These are phyloP conservation scores for Misopates orontium DNA, from an alignment of 257 asterid genomes.

Conservation along the genomic window DNA sequence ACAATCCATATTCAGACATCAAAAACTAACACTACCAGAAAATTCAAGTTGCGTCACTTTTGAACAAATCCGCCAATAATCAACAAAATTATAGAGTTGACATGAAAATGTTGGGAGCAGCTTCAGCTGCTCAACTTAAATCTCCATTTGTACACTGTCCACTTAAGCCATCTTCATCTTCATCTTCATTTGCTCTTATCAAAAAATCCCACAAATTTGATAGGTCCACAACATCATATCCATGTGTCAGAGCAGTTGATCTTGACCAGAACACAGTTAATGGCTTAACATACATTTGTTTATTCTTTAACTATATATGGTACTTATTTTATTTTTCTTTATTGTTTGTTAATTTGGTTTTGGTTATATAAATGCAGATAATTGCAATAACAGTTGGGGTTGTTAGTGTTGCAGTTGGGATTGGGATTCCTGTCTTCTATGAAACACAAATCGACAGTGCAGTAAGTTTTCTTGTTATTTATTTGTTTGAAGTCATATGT, in stretches of 20 bases:
- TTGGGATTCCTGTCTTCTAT: conserved; percentile 92
- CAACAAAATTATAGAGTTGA: too few species aligned
- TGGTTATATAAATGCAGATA: conserved; percentile 43
- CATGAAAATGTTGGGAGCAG: conserved; percentile 45
- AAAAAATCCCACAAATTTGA: conserved; percentile 39
- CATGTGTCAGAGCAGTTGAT: conserved; percentile 75
- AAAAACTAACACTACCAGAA: conserved; percentile 22
- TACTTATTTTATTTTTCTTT: background rate
- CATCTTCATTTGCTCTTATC: conserved; percentile 36
- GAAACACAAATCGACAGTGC: conserved; percentile 86
- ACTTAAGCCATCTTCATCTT: conserved; percentile 43
- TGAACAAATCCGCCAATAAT: background rate
- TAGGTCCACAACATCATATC: conserved; percentile 52
- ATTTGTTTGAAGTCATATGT: background rate
- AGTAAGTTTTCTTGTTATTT: conserved; percentile 36
- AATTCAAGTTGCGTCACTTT: conserved; percentile 17
- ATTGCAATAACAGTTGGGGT: conserved; percentile 85
- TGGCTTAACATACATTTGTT: background rate
- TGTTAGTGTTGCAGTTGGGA: conserved; percentile 78
- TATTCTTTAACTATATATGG: too few species aligned
- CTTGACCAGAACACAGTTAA: conserved; percentile 87
- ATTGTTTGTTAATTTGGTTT: background rate
- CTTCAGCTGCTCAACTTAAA: conserved; percentile 59
- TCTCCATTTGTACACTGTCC: conserved; percentile 66
- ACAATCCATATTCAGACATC: conserved; percentile 42